These are phyloP conservation scores for Monilinia polystroma DNA, from an alignment of 2,329 filamentous ascomycete genomes.

Conservation along the genomic window DNA sequence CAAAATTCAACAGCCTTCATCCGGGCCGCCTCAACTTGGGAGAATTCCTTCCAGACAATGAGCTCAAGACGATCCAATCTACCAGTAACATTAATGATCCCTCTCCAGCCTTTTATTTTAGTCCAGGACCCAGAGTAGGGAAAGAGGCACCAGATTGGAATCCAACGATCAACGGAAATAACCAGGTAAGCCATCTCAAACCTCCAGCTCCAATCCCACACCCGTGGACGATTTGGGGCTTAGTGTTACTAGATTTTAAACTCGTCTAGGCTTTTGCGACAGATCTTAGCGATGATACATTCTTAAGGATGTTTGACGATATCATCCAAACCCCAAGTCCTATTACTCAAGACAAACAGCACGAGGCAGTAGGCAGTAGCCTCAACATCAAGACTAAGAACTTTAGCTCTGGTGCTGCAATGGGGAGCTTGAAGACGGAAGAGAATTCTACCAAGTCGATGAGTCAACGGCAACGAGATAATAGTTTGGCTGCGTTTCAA, in stretches of 20 bases:
- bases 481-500: background rate
- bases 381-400: no score
- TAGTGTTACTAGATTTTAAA: background rate
- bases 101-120: background rate
- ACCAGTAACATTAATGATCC: background rate
- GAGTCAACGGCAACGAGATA: background rate
- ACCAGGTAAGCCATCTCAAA: background rate
- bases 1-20: background rate
- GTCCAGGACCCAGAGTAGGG: background rate
- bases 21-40: background rate
- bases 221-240: background rate
- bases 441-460: background rate
- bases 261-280: background rate
- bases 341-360: background rate
- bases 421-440: background rate
- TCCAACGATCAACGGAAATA: background rate
- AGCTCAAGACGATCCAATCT: background rate
- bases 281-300: background rate
- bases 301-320: constrained; percentile 5
- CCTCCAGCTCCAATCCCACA: background rate
- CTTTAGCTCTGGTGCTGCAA: background rate
- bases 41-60: background rate
- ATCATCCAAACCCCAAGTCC: background rate
- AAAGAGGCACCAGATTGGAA: background rate
- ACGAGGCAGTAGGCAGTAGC: background rate